Conservation (phyloP, 176 grass and related monocot species). For the Oropetium thomaeum region DNA sequence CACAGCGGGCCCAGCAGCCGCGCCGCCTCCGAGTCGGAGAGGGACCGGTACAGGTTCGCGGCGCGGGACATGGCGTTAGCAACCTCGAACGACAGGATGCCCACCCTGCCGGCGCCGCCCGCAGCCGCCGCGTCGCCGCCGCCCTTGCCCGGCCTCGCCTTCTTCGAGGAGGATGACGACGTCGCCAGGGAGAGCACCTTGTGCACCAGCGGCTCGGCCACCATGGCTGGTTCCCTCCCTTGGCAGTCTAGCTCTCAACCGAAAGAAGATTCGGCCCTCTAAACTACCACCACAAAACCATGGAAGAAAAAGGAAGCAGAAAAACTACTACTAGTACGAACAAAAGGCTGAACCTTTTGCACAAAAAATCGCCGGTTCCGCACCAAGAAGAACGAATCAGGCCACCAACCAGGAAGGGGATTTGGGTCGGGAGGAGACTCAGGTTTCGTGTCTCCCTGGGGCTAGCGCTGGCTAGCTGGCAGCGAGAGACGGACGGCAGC, state of each 20-base stretch:
- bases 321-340: constrained; percentile 12
- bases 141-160: constrained; percentile 31
- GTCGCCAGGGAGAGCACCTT: constrained; percentile 69
- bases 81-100: constrained; percentile 88
- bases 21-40: constrained; percentile 67
- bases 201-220: constrained; percentile 68
- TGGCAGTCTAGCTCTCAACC: not conserved
- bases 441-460: not conserved
- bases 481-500: not conserved
- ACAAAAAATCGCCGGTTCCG: not conserved
- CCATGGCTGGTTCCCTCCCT: constrained; percentile 34
- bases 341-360: not conserved
- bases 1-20: constrained; percentile 44
- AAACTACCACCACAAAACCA: constrained; percentile 14
- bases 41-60: constrained; percentile 70
- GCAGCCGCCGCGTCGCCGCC: not conserved
- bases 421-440: constrained; percentile 3
- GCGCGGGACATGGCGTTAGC: constrained; percentile 90
- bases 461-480: not conserved
- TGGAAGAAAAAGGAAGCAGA: not conserved
- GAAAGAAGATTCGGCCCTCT: not conserved
- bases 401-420: not conserved
- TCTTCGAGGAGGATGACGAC: constrained; percentile 49
- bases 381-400: not conserved
- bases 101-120: constrained; percentile 34